Base-by-base conservation (phyloP, 225 moss, liverwort and hornwort genomes). In the Polytrichum commune region DNA sequence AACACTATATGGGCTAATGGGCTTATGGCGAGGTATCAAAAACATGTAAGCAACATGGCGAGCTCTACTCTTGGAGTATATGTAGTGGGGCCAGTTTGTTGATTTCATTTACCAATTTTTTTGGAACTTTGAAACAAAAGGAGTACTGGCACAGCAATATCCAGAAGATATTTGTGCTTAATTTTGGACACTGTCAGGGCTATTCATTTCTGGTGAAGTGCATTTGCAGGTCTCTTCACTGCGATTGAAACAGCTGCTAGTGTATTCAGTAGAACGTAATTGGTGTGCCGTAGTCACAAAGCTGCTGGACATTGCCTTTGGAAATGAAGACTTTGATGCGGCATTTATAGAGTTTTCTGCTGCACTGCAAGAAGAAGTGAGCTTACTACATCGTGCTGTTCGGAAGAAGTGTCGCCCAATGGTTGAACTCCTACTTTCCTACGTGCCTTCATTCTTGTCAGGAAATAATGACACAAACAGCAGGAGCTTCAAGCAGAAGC, bases 321-420 rank as follows among this genome's bases (percentile, higher is more conserved):
- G 83, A 56, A 76, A 75, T 19, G 78, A 76, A 25, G 78, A 81
- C 22, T 82, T 83, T 74, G 84, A 61, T 1, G 76, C 69, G 25
- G 74, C 57, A n/a, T 85, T 87, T 30, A 18, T 27, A 68, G 78
- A 79, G 77, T 77, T 91, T 32, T 74, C 75, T 7, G 84, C 78
- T 23, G 77, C 87, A 72, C 78, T 84, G 9, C 65, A 77, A 19
- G 92, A 86, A 53, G 92, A 78, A 32, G 57, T 71, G 1, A 90
- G 88, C 66, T 69, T 98, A 28, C 84, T 98, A 32, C 97, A 98
- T 74, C 85, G 91, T 66, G 97, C 97, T 28, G 97, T 95, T 2
- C 72, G 76, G 19, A 92, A 83, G n/a, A 95, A 79, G 35, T 86
- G 73, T 74, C 80, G 85, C 35, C 73, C 79, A 1, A 92, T 98